Evolutionary conservation across 2,329 filamentous ascomycete genomes (phyloP), one percentile per base, ranked within the genome.

Genomic region (Aureobasidium vineae): DNA sequence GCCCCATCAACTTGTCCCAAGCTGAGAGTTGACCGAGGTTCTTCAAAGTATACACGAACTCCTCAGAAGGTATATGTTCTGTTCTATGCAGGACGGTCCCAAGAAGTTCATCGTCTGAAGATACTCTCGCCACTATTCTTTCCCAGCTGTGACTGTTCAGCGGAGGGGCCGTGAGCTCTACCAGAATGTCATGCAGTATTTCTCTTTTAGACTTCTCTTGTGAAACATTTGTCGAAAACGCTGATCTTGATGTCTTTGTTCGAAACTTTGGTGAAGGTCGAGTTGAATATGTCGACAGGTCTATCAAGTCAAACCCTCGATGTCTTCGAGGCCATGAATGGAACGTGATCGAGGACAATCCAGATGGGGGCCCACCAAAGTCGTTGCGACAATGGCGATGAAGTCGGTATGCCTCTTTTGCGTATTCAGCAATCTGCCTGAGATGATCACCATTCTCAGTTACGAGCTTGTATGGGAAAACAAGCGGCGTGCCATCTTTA

Each of bases 321-420:
- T 36, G 23, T 15, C 49, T 36, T n/a, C 6, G 15, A 2, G 36
- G 26, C 23, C 47, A 13, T n/a, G 28, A n/a, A 31, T 36, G 15
- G 31, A 61, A 61, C 5, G 57, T 49, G 11, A 61, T 49, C 16
- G 57, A 61, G 23, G 57, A 61, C 15, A 61, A 31, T 16, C 57
- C 57, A 19, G 41, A 36, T 28, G 28, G 23, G 1, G 8, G 4
- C 5, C 49, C 57, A 49, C 57, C 57, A 33, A 16, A 31, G 7
- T 61, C 57, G 11, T 61, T 61, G 5, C 31, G 41, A 49, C 57
- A 61, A 16, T 38, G 57, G n/a, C 57, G 57, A 41, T 61, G 57
- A 13, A 36, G 47, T 2, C n/a, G n/a, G 7, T 61, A 61, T 36
- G 57, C 57, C 19, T 38, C 49, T 23, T 26, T 61, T 8, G 57